Base-by-base conservation (phyloP, 2,329 filamentous ascomycete genomes). In the Thelonectria rubi region DNA sequence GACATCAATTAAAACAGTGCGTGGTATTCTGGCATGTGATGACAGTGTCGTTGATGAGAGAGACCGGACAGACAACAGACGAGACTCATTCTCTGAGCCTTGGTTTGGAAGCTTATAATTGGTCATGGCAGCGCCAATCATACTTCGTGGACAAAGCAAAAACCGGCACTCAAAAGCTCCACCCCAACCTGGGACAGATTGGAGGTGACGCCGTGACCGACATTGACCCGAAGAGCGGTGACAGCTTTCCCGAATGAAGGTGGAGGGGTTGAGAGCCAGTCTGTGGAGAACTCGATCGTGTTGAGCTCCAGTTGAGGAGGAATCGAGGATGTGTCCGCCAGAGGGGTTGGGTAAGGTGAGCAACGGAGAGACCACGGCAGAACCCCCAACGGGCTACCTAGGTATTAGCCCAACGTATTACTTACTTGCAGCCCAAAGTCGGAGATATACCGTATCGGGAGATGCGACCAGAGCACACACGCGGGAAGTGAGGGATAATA, bases 171-270 rank as follows among this genome's bases (percentile, higher is more conserved):
- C 26, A 47, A 11, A 26, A 30, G 26, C n/a, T 51, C 32, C 26
- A 17, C 49, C 17, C 34, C 18, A 20, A 14, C 20, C 20, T 24
- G 9, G 42, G 18, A 17, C 11, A 37, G 8, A 12, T 11, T 7
- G 5, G 34, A 37, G 34, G 34, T 15, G 47, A 21, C 60, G 26
- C 26, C 26, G 52, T 32, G 47, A 21, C 60, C 59, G 58, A 55
- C 14, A 59, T 70, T 63, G 52, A 63, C 34, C 47, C 55, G 45
- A 51, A 48, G 9, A 10, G 14, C 47, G 17, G 18, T 43, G 11
- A 17, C 39, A 34, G 37, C 67, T 67, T 69, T 57, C 24, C 58
- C 54, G 11, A 57, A 54, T 61, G 32, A 52, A 62, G 64, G 60
- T 62, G 17, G 46, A 61, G 52, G 58, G 60, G 42, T 61, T 50